Evolutionary conservation across 164 flowering plant genomes (phyloP), one percentile per base, ranked within the genome.

Genomic region (Tetrastigma voinierianum): DNA sequence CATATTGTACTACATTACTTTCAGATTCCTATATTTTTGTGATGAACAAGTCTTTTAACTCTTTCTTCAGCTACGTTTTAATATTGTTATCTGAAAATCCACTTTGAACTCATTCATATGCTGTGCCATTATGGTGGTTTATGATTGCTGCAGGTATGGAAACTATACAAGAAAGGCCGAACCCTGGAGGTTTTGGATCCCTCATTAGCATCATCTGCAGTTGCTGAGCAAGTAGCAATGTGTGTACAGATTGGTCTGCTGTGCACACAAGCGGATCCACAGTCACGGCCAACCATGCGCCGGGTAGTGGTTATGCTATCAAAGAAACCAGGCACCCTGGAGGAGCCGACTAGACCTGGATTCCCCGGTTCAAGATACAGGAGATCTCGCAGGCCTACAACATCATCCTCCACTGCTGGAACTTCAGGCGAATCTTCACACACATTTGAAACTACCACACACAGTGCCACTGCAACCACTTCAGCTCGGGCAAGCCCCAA

Each of bases 191-290:
- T 90, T n/a, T 65, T 90, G 76, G 99, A 95, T 71, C 81, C 87
- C 0, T 24, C 70, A 32, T 43, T 92, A 57, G 89, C 77, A 10
- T 56, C 84, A 2, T 67, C 84, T 4, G 82, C 79, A 12, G 68
- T 43, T 47, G 47, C 72, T 0, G 92, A 87, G 2, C 94, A 92
- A 73, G 82, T 89, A 0, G 72, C 70, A 47, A 63, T 72, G 77
- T 95, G 98, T 78, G 76, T 87, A 70, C 86, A 89, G 57, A 83
- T 95, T 1, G 97, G 88, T 0, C 70, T 95, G 51, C 76, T 95
- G 1, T 95, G 99, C 78, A 71, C 78, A n/a, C 98, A 95, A 72
- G 83, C 83, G 4, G 96, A 92, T 56, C 91, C 99, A 21, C 46
- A 70, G 14, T 60, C 77, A 25, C 78, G 99, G 49, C 99, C 99